phyloP scores from a whole-genome alignment of 2,329 filamentous ascomycete genomes.

The Geosmithia morbida region DNA sequence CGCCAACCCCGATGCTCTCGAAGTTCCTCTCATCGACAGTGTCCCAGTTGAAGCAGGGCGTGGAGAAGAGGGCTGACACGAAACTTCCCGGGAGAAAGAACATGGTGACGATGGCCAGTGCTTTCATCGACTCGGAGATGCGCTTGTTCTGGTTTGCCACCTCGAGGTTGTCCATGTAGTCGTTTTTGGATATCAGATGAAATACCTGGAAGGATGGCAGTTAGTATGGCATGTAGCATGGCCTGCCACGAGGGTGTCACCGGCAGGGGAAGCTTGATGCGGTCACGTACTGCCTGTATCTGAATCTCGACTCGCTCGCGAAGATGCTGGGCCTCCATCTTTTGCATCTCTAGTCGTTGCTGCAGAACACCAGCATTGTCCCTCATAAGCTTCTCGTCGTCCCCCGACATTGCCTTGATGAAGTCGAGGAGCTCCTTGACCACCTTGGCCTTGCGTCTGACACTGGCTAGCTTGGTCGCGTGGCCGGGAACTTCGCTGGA shows the following conservation, averaged over 20 bases:
- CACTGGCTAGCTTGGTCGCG: constrained; percentile 20
- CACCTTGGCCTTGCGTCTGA: constrained; percentile 19
- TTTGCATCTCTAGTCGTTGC: constrained; percentile 18
- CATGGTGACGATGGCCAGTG: constrained; percentile 25
- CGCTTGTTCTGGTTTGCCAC: constrained; percentile 11
- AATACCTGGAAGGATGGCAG: constrained; percentile 12
- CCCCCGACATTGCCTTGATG: constrained; percentile 6
- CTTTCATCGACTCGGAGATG: constrained; percentile 26
- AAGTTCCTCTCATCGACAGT: constrained; percentile 5
- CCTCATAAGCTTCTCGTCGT: constrained; percentile 8
- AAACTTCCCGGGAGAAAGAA: constrained; percentile 27
- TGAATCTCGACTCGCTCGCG: constrained; percentile 23
- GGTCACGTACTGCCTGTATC: constrained; percentile 17
- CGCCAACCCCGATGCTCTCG: constrained; percentile 12
- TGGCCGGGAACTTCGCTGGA: constrained; percentile 18
- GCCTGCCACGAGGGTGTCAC: too few relatives aligned
- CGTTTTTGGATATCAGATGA: constrained; percentile 21
- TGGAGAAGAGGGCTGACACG: constrained; percentile 25
- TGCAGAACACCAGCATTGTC: constrained; percentile 14
- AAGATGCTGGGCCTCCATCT: constrained; percentile 18
- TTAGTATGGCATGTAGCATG: neutral
- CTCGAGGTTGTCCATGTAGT: constrained; percentile 17
- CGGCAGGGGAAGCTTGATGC: neutral
- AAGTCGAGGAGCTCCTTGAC: constrained; percentile 18
- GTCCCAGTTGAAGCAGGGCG: constrained; percentile 18